Percentiles rank a stretch among this genome's conserved stretches.
Evolutionary conservation across 1,284 basidiomycete species (phyloP).

Genomic region (Cutaneotrichosporon dermatis): DNA sequence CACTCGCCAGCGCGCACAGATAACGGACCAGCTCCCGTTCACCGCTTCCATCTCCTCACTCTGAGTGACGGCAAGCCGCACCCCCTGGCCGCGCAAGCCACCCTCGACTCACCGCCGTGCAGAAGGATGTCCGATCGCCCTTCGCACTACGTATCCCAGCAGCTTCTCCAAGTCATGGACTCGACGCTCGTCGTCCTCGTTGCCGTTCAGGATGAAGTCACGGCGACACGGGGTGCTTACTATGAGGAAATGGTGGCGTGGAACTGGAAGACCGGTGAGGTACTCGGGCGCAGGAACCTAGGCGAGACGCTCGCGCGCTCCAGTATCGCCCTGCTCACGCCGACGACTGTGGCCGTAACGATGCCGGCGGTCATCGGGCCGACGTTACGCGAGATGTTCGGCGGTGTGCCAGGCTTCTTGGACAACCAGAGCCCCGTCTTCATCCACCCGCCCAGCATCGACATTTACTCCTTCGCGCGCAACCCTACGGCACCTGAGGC

Average conservation of each 20-base stretch:
- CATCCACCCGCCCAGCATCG: constrained; percentile 32
- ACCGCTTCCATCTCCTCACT: constrained; percentile 44
- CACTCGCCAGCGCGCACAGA: neutral
- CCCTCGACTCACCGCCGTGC: constrained; percentile 38
- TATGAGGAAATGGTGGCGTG: constrained; percentile 44
- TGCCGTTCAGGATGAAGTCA: constrained; percentile 24
- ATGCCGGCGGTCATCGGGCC: constrained; percentile 1
- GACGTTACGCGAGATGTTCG: constrained; percentile 4
- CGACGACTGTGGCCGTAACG: constrained; percentile 13
- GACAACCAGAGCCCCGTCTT: constrained; percentile 1
- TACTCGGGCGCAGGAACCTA: constrained; percentile 23
- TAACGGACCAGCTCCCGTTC: constrained; percentile 20
- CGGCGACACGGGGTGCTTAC: constrained; percentile 14
- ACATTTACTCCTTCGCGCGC: constrained; percentile 35
- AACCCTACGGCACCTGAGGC: constrained; percentile 18
- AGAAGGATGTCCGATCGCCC: too few species aligned
- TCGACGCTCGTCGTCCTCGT: constrained; percentile 44
- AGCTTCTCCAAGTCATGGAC: constrained; percentile 46
- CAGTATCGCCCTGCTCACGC: constrained; percentile 14
- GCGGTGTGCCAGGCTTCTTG: neutral
- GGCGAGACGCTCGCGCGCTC: constrained; percentile 7
- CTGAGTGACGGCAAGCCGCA: constrained; percentile 43
- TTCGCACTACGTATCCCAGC: constrained; percentile 20
- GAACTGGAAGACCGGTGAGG: constrained; percentile 48
- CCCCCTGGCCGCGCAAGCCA: constrained; percentile 33